phyloP scores from a whole-genome alignment of 2,329 filamentous ascomycete species.

The Hypoxylon sp. region DNA sequence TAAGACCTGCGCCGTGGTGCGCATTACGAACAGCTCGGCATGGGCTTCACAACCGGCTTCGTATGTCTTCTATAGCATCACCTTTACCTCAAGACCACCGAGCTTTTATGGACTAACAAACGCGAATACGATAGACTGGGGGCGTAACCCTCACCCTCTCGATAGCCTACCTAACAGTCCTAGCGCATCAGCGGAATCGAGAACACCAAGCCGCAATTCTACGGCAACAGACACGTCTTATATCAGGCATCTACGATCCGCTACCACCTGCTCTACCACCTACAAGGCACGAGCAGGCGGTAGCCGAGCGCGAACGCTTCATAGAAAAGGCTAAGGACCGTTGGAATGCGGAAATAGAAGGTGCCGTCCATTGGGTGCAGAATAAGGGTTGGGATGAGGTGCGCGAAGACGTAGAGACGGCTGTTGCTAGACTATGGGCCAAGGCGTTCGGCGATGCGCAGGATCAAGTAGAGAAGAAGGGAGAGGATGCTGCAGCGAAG shows the following conservation, averaged over 20 bases:
- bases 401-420: slow-evolving; percentile 70
- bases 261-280: slow-evolving; percentile 62
- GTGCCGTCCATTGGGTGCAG: slow-evolving; percentile 76
- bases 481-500: slow-evolving; percentile 19
- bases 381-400: slow-evolving; percentile 75
- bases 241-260: slow-evolving; percentile 68
- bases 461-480: slow-evolving; percentile 50
- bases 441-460: slow-evolving; percentile 56
- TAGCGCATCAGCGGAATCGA: slow-evolving; percentile 78
- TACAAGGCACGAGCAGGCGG: slow-evolving; percentile 65
- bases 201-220: slow-evolving; percentile 70
- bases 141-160: slow-evolving; percentile 83
- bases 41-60: slow-evolving; percentile 83
- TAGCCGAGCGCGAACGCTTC: slow-evolving; percentile 68
- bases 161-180: slow-evolving; percentile 78
- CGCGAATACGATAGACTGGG: slow-evolving; percentile 69
- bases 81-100: background rate
- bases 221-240: slow-evolving; percentile 68
- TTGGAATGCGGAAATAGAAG: slow-evolving; percentile 83
- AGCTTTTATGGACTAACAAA: slow-evolving; percentile 3
- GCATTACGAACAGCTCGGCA: slow-evolving; percentile 56
- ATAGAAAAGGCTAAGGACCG: slow-evolving; percentile 79
- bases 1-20: slow-evolving; percentile 49
- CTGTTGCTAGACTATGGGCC: slow-evolving; percentile 62
- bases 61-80: slow-evolving; percentile 63